A percentile compares a stretch with the other conserved stretches of the same genome.
phyloP scores from a whole-genome alignment of 176 grass and related monocot species.

The Ampelocalamus luodianensis region DNA sequence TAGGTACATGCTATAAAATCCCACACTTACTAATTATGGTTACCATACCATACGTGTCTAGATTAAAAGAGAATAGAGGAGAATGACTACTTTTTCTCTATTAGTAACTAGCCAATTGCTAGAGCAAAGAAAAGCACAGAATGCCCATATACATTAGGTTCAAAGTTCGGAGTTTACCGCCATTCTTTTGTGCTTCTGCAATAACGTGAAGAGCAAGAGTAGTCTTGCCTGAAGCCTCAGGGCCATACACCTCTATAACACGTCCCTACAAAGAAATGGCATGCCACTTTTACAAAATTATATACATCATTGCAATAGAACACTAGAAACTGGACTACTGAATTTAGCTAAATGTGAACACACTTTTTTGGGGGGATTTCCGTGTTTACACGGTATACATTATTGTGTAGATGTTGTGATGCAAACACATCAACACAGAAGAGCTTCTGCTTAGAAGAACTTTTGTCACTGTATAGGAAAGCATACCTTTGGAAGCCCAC shows the following conservation, averaged over 20 bases:
- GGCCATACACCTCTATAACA: slow-evolving; percentile 89
- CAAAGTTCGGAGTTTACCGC: slow-evolving; percentile 58
- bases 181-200: slow-evolving; percentile 87
- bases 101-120: background rate
- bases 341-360: background rate
- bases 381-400: background rate
- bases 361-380: background rate
- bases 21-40: background rate
- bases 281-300: slow-evolving; percentile 23
- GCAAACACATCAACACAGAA: background rate
- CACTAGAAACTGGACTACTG: background rate
- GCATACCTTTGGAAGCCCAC: slow-evolving; percentile 92
- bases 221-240: slow-evolving; percentile 95
- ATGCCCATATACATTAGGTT: background rate
- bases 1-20: slow-evolving; percentile 8
- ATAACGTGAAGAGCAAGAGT: slow-evolving; percentile 97
- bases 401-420: background rate
- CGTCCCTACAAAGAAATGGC: slow-evolving; percentile 66
- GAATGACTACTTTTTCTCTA: background rate
- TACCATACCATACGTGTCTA: background rate
- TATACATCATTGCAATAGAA: slow-evolving; percentile 11
- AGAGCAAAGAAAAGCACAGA: background rate
- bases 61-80: background rate
- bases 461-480: slow-evolving; percentile 6
- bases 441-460: background rate